Conservation (phyloP, 2,329 filamentous ascomycete species). For the Exophiala spinifera region DNA sequence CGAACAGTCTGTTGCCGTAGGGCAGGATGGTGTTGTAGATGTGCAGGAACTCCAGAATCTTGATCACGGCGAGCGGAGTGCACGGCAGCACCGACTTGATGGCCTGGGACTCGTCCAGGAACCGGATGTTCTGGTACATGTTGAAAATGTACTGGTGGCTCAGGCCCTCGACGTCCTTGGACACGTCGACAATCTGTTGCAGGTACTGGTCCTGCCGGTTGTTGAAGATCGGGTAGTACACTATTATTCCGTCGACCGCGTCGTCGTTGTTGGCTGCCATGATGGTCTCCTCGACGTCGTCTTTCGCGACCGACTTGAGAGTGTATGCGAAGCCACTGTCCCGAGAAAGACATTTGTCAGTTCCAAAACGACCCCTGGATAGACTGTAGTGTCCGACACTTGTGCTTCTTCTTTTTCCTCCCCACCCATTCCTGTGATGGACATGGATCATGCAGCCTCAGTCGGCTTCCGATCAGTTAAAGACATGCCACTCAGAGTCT, state of each 20-base stretch:
- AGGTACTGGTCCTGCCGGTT: constrained; percentile 88
- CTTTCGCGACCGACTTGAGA: constrained; percentile 77
- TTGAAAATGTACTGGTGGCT: constrained; percentile 95
- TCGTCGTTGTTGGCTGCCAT: constrained; percentile 77
- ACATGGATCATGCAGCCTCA: no score
- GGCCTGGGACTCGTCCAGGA: constrained; percentile 74
- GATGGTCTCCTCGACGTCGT: constrained; percentile 85
- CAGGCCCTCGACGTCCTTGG: constrained; percentile 94
- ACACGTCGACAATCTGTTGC: constrained; percentile 84
- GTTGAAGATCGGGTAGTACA: constrained; percentile 98
- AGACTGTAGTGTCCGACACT: no score
- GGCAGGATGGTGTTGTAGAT: constrained; percentile 96
- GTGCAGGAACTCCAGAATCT: constrained; percentile 91
- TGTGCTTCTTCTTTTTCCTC: no score
- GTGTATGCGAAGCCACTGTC: constrained; percentile 75
- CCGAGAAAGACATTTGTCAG: constrained; percentile 25
- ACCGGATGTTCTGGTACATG: constrained; percentile 99
- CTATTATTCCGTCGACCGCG: constrained; percentile 80
- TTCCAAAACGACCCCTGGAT: not conserved
- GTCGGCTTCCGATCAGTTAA: no score
- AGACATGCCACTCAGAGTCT: no score
- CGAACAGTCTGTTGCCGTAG: constrained; percentile 88
- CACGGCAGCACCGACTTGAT: constrained; percentile 94
- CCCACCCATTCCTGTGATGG: no score
- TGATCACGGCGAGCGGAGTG: constrained; percentile 92